Conservation (phyloP, 202 grass and related monocot species). For the Cymbopogon flexuosus region DNA sequence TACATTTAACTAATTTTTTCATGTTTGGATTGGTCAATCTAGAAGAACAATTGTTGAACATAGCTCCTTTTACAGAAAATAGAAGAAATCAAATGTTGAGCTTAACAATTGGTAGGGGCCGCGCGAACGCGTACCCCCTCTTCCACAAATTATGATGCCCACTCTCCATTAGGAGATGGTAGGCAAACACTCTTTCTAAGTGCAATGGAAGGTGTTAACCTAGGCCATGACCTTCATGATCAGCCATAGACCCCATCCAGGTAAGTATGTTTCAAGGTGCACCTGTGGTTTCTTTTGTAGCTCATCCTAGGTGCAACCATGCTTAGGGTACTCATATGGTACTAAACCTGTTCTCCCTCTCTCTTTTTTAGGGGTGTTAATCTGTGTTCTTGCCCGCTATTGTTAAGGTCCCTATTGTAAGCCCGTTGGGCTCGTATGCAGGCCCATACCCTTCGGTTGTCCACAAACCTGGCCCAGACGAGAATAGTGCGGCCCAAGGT, state of each 20-base stretch:
- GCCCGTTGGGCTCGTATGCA: background rate
- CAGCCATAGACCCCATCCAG: background rate
- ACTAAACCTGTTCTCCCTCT: too few relatives aligned
- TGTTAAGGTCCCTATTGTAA: background rate
- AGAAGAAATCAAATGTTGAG: too few relatives aligned
- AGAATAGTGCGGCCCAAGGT: background rate
- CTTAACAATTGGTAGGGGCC: constrained; percentile 30
- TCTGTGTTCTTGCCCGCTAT: background rate
- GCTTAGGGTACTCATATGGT: background rate
- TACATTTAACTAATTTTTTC: too few relatives aligned
- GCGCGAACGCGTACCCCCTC: constrained; percentile 48
- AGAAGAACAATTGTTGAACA: too few relatives aligned
- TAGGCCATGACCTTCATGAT: background rate
- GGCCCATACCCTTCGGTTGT: background rate
- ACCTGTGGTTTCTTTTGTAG: background rate
- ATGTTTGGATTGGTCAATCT: too few relatives aligned
- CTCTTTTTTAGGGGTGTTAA: too few relatives aligned
- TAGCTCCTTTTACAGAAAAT: too few relatives aligned
- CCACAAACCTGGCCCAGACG: background rate
- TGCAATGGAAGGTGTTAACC: background rate
- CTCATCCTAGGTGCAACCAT: background rate
- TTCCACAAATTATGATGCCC: constrained; percentile 52
- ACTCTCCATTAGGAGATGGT: constrained; percentile 27
- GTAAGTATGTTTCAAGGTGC: background rate
- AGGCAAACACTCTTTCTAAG: background rate